phyloP scores from a whole-genome alignment of 2,329 filamentous ascomycete species.

The Colletotrichum musae region DNA sequence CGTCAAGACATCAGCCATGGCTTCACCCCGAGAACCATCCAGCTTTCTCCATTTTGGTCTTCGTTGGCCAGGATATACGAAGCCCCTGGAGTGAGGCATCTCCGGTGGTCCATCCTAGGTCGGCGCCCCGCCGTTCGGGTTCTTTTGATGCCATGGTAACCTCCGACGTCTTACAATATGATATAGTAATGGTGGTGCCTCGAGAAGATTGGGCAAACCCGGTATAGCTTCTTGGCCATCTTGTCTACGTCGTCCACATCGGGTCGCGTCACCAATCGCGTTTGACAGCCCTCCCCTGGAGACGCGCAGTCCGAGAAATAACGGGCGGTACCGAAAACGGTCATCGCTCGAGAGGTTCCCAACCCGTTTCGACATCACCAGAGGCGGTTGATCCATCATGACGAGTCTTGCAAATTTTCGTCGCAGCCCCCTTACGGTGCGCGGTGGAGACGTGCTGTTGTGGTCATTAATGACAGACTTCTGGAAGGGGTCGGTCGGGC shows the following conservation, averaged over 20 bases:
- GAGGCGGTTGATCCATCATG: slow-evolving; percentile 10
- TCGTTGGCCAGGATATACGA: neutral
- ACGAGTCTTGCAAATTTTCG: slow-evolving; percentile 20
- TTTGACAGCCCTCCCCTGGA: neutral
- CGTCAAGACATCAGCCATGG: neutral
- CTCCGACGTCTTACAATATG: slow-evolving; percentile 6
- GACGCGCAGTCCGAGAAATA: neutral
- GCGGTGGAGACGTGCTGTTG: slow-evolving; percentile 19
- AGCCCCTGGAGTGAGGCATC: neutral
- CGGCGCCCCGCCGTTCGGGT: slow-evolving; percentile 1
- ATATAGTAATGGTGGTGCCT: neutral
- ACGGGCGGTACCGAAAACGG: neutral
- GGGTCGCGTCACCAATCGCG: neutral
- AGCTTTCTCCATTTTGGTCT: neutral
- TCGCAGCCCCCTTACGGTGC: slow-evolving; percentile 6
- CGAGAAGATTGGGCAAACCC: neutral
- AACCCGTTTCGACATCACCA: slow-evolving; percentile 12
- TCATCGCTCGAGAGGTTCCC: neutral
- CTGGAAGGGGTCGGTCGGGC: slow-evolving; percentile 2
- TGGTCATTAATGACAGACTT: slow-evolving; percentile 37
- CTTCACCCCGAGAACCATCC: neutral
- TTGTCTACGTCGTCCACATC: slow-evolving; percentile 3
- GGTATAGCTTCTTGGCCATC: neutral
- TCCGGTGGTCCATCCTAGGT: neutral
- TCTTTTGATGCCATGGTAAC: neutral